phyloP scores from a whole-genome alignment of 2,329 filamentous ascomycete genomes.

The Rugonectria rugulosa region DNA sequence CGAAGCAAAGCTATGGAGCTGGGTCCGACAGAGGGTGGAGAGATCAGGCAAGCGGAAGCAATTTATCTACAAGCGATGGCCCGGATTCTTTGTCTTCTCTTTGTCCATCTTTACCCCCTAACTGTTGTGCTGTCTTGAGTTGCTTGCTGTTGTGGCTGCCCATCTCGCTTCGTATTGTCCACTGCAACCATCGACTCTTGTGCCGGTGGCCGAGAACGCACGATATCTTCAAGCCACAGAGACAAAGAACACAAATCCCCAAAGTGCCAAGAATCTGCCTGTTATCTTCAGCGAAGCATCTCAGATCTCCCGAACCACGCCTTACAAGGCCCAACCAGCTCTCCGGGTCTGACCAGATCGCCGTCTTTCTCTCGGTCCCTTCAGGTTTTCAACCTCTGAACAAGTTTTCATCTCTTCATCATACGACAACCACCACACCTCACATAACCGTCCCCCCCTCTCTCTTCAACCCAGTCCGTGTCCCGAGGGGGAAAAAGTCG shows the following conservation, averaged over 20 bases:
- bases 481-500: no score
- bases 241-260: no score
- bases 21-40: neutral
- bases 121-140: neutral
- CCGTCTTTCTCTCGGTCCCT: neutral
- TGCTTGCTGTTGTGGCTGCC: no score
- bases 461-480: no score
- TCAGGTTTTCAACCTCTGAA: neutral
- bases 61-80: neutral
- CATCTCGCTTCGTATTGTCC: no score
- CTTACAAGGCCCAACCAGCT: neutral
- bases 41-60: neutral
- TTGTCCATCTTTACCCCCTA: neutral
- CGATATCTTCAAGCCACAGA: no score
- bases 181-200: no score
- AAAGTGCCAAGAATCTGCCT: no score
- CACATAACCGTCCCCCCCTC: neutral
- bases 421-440: neutral
- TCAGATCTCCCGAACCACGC: neutral
- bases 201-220: no score
- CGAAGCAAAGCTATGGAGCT: conserved; percentile 2
- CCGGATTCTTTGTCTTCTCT: neutral
- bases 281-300: no score
- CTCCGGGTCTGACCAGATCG: neutral
- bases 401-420: neutral